Evolutionary conservation across 805 yeast species (phyloP).

Genomic region (Zygotorulaspora sp.): DNA sequence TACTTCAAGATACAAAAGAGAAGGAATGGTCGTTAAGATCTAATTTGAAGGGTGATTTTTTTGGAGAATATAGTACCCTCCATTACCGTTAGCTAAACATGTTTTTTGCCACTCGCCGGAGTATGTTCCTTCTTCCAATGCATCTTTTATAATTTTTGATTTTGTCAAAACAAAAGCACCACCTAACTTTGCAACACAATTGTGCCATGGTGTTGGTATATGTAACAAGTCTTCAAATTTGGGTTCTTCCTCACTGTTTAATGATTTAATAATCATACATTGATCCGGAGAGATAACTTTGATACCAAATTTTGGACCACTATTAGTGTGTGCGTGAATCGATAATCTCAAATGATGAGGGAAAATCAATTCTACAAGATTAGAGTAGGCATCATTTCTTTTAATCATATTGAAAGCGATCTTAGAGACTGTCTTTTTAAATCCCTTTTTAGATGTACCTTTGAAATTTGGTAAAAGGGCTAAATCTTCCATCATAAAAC

Average conservation of each 20-base stretch:
- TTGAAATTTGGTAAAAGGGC: conserved; percentile 39
- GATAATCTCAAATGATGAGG: conserved; percentile 58
- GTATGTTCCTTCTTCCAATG: conserved; percentile 35
- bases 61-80: conserved; percentile 33
- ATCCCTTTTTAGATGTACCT: conserved; percentile 42
- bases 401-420: conserved; percentile 63
- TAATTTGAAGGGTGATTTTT: too few relatives aligned
- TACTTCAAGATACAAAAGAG: too few relatives aligned
- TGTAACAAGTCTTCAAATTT: conserved; percentile 50
- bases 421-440: conserved; percentile 47
- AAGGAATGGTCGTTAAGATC: too few relatives aligned
- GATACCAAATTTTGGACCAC: conserved; percentile 59
- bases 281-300: conserved; percentile 42
- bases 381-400: conserved; percentile 61
- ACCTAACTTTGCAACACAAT: conserved; percentile 41
- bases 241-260: conserved; percentile 40
- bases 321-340: conserved; percentile 56
- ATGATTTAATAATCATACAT: conserved; percentile 45
- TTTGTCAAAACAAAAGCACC: conserved; percentile 37
- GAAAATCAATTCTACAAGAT: conserved; percentile 53
- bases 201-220: conserved; percentile 67
- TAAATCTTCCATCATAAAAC: conserved; percentile 57
- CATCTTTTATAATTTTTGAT: conserved; percentile 36
- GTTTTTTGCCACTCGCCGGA: conserved; percentile 37
- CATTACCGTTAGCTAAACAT: conserved; percentile 31